phyloP scores from a whole-genome alignment of 169 alveolate species.

The Cryptosporidium meleagridis region DNA sequence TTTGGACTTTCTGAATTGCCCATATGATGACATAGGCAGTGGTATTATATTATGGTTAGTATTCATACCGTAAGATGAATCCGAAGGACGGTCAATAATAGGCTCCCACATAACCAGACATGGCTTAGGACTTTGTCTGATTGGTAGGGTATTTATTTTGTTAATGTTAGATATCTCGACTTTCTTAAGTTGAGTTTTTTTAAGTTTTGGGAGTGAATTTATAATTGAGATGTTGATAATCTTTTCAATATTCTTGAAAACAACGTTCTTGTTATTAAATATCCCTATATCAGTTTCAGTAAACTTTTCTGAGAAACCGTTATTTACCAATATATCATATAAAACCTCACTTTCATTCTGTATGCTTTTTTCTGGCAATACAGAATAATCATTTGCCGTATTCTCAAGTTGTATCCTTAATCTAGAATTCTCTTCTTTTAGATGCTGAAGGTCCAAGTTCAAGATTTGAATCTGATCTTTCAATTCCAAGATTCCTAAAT shows the following conservation, averaged over 20 bases:
- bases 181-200: neutral
- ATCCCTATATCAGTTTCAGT: neutral
- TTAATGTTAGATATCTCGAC: neutral
- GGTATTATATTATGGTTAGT: slow-evolving; percentile 13
- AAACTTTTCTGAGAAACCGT: neutral
- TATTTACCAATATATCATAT: neutral
- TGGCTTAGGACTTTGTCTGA: neutral
- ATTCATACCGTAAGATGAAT: neutral
- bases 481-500: slow-evolving; percentile 11
- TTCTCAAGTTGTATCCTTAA: neutral
- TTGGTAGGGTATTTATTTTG: neutral
- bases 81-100: slow-evolving; percentile 15
- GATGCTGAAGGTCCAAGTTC: neutral
- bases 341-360: neutral
- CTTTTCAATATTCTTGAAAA: neutral
- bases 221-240: neutral
- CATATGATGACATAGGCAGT: slow-evolving; percentile 44
- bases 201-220: neutral
- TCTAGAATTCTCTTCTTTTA: slow-evolving; percentile 36
- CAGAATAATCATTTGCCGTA: neutral
- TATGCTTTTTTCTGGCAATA: neutral
- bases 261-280: neutral
- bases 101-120: slow-evolving; percentile 75
- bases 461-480: slow-evolving; percentile 61
- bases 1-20: slow-evolving; percentile 48